Evolutionary conservation across 73 alveolate genomes (phyloP).

Genomic region (Paraurostyla sp.): DNA sequence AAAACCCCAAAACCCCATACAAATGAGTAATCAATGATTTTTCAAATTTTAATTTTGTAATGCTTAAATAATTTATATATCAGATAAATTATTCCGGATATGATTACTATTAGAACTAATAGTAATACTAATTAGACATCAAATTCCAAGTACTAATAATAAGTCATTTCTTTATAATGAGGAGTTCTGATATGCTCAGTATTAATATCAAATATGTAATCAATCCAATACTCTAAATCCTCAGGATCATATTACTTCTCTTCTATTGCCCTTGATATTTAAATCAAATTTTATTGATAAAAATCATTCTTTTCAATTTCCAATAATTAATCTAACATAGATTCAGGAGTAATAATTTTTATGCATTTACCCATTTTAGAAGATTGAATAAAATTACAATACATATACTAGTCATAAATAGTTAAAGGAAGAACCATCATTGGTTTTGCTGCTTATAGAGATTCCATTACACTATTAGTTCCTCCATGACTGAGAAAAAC

Average conservation of each 20-base stretch:
- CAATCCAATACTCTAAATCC: background rate
- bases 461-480: background rate
- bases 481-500: conserved; percentile 1
- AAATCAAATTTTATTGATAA: background rate
- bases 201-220: background rate
- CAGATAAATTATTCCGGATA: no score
- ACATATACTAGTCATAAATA: background rate
- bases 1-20: no score
- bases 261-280: background rate
- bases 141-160: background rate
- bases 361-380: background rate
- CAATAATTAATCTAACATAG: background rate
- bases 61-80: no score
- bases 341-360: background rate
- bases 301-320: background rate
- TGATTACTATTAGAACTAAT: no score
- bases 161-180: background rate
- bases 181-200: background rate
- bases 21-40: no score
- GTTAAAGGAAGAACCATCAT: background rate
- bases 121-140: no score
- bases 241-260: background rate
- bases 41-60: no score
- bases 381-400: background rate
- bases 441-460: background rate